Evolutionary conservation across 345 rosid genomes (phyloP).

Genomic region (Rhodamnia argentea): DNA sequence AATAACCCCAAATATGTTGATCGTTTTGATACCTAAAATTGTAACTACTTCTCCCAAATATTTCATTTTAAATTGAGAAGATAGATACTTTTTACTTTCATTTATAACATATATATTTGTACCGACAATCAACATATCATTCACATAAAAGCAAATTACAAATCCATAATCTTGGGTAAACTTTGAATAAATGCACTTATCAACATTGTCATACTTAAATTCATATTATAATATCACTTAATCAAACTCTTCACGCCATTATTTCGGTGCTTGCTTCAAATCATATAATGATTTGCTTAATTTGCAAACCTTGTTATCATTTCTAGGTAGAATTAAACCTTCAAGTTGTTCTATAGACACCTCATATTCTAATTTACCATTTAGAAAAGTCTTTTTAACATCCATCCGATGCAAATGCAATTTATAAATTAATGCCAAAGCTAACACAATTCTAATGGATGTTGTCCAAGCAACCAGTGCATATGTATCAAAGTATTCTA

Average conservation of each 20-base stretch:
- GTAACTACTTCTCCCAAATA: not conserved
- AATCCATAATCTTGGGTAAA: too few species aligned
- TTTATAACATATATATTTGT: not conserved
- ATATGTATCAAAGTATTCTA: not conserved
- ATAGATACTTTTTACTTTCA: not conserved
- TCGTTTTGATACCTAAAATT: not conserved
- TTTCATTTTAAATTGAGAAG: not conserved
- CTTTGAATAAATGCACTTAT: not conserved
- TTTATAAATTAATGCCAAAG: not conserved
- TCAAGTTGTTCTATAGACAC: not conserved
- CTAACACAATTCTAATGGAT: not conserved
- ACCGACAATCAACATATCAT: not conserved
- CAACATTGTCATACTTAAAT: not conserved
- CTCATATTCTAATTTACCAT: not conserved
- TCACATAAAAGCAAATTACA: not conserved
- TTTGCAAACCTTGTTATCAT: not conserved
- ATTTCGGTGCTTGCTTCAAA: not conserved
- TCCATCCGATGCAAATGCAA: not conserved
- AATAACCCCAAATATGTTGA: not conserved
- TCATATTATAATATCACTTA: not conserved
- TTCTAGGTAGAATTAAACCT: not conserved
- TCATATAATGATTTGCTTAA: not conserved
- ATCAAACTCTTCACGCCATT: not conserved
- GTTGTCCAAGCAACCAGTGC: not conserved
- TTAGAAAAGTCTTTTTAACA: not conserved